A percentile compares a stretch with the other conserved stretches of the same genome.
These are phyloP conservation scores for Endotrypanum monterogeii DNA, from an alignment of 208 protist genomes.

Conservation along the genomic window DNA sequence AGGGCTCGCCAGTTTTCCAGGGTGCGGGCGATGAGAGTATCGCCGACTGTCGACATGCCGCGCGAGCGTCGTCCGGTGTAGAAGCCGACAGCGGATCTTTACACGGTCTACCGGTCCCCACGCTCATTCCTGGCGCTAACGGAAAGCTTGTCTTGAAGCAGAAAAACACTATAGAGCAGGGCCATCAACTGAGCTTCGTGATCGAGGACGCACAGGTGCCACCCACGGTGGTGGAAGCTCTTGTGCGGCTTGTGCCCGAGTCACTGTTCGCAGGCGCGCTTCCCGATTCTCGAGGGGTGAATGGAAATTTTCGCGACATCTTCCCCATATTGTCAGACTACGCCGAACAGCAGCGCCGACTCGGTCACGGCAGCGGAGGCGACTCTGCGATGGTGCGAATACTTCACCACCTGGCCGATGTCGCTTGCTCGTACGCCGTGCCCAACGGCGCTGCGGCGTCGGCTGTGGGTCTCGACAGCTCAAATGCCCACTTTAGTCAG, in stretches of 20 bases:
- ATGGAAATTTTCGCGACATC: not conserved
- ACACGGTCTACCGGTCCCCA: slow-evolving; percentile 10
- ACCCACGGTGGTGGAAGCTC: slow-evolving; percentile 36
- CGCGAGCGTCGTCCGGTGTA: not conserved
- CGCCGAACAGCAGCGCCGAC: slow-evolving; percentile 15
- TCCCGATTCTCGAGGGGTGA: not conserved
- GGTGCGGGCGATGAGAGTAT: not conserved
- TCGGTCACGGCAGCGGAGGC: slow-evolving; percentile 1
- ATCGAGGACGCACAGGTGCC: slow-evolving; percentile 50
- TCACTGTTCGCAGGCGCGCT: slow-evolving; percentile 21
- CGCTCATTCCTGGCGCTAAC: slow-evolving; percentile 17
- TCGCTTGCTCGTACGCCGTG: slow-evolving; percentile 13
- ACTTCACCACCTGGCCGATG: slow-evolving; percentile 7
- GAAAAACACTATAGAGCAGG: slow-evolving; percentile 61
- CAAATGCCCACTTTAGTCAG: slow-evolving; percentile 28
- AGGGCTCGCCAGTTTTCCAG: not conserved
- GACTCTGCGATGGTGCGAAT: slow-evolving; percentile 23
- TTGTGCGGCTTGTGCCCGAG: slow-evolving; percentile 23
- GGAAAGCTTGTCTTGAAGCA: slow-evolving; percentile 69
- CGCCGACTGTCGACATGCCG: not conserved
- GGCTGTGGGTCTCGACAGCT: not conserved
- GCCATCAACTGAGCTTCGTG: slow-evolving; percentile 67
- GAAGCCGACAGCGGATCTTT: slow-evolving; percentile 1
- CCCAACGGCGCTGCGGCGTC: not conserved
- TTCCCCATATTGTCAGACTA: slow-evolving; percentile 22